Conservation (phyloP, 2,329 filamentous ascomycete species). For the Clonostachys chloroleuca region DNA sequence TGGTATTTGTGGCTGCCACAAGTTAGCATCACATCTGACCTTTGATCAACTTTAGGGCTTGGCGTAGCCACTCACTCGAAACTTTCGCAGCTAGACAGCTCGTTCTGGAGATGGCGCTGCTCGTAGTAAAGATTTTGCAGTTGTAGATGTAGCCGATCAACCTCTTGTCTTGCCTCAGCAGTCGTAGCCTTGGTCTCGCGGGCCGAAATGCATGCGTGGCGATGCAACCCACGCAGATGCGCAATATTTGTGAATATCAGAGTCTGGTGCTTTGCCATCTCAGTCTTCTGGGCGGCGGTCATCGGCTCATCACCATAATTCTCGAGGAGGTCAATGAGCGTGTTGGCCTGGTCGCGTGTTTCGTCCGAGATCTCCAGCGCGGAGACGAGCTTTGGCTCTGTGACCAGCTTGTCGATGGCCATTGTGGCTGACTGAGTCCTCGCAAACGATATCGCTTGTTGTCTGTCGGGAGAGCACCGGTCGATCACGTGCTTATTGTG, state of each 20-base stretch:
- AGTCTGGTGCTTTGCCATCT: conserved; percentile 74
- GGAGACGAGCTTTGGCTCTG: conserved; percentile 50
- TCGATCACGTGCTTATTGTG: neutral
- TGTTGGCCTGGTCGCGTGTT: conserved; percentile 67
- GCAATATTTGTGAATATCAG: conserved; percentile 73
- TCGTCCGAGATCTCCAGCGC: conserved; percentile 70
- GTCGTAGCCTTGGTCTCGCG: conserved; percentile 84
- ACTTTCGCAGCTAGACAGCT: conserved; percentile 85
- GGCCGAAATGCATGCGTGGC: conserved; percentile 74
- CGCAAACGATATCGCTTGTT: no score
- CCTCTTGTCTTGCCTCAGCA: conserved; percentile 82
- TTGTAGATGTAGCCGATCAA: conserved; percentile 86
- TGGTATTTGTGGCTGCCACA: conserved; percentile 78
- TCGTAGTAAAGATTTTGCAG: conserved; percentile 97
- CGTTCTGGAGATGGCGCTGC: conserved; percentile 82
- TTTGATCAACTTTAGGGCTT: neutral
- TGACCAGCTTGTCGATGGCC: conserved; percentile 28
- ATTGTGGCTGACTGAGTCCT: neutral
- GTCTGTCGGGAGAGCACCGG: no score
- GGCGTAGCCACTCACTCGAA: conserved; percentile 66
- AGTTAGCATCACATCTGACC: conserved; percentile 2
- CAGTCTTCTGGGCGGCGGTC: conserved; percentile 26
- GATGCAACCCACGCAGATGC: conserved; percentile 77
- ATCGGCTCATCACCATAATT: conserved; percentile 34
- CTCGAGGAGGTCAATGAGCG: conserved; percentile 52